Conservation (phyloP, 1,284 basidiomycete genomes). For the Cutaneotrichosporon cyanovorans region DNA sequence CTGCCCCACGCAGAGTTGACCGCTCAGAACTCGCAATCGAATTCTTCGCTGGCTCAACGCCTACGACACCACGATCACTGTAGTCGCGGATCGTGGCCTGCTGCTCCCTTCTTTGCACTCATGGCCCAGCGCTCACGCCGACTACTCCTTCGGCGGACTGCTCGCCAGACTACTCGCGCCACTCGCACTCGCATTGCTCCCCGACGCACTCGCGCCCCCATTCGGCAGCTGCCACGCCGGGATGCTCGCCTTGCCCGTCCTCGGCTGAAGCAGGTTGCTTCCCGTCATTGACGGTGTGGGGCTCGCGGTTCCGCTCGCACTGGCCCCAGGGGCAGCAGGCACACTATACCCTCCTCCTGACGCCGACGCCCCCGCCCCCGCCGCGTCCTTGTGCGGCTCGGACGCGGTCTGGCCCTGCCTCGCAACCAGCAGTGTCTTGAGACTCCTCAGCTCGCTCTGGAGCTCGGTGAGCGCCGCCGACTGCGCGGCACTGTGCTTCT, state of each 20-base stretch:
- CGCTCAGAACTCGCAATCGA: no score
- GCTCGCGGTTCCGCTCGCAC: slow-evolving; percentile 47
- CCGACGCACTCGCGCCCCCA: not conserved
- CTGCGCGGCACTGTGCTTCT: slow-evolving; percentile 81
- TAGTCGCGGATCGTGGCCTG: no score
- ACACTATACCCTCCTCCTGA: no score
- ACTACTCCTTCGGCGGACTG: slow-evolving; percentile 15
- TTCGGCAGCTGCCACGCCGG: slow-evolving; percentile 70
- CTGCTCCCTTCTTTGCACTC: no score
- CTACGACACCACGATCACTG: no score
- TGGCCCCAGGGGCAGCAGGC: slow-evolving; percentile 20
- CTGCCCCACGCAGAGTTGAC: no score
- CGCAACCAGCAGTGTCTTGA: slow-evolving; percentile 85
- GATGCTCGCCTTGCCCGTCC: slow-evolving; percentile 56
- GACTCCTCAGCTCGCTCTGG: slow-evolving; percentile 87
- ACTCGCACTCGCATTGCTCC: no score
- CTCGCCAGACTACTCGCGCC: slow-evolving; percentile 10
- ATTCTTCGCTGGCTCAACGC: no score
- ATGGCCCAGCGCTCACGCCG: not conserved
- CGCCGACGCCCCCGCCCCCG: no score
- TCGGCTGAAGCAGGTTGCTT: slow-evolving; percentile 25
- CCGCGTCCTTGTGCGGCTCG: slow-evolving; percentile 22
- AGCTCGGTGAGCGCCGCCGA: slow-evolving; percentile 56
- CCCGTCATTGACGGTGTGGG: slow-evolving; percentile 6
- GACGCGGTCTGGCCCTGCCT: slow-evolving; percentile 48